Conservation (phyloP, 768 basidiomycete genomes). For the Pholiota microspora region DNA sequence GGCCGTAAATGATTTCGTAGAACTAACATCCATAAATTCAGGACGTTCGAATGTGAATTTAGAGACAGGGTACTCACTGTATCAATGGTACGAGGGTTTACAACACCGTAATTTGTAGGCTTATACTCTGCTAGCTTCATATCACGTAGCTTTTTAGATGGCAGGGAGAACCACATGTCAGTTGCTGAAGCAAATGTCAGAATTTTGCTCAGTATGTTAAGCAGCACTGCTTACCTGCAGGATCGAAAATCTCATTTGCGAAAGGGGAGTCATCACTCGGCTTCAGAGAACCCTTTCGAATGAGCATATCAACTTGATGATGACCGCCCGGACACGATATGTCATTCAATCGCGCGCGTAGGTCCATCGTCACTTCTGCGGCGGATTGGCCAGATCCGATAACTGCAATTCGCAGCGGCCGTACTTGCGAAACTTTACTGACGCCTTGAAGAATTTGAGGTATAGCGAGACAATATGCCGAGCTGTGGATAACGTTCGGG, state of each 20-base stretch:
- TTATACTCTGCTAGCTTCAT: conserved; percentile 41
- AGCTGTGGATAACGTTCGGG: conserved; percentile 42
- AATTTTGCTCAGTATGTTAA: neutral
- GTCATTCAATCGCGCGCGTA: conserved; percentile 35
- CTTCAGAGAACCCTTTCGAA: conserved; percentile 48
- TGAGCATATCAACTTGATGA: conserved; percentile 48
- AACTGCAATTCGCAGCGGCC: conserved; percentile 40
- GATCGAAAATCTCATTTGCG: conserved; percentile 55
- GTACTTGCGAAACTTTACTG: conserved; percentile 9
- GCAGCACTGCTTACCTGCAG: conserved; percentile 31
- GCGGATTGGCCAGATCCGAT: conserved; percentile 49
- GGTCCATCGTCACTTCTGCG: conserved; percentile 44
- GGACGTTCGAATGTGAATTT: neutral
- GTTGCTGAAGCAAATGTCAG: conserved; percentile 29
- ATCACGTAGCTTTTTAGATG: conserved; percentile 33
- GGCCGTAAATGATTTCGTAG: conserved; percentile 50
- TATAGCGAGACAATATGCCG: conserved; percentile 39
- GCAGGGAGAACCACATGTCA: conserved; percentile 35
- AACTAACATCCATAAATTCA: conserved; percentile 33
- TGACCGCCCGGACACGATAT: conserved; percentile 23
- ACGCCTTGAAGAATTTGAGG: conserved; percentile 30
- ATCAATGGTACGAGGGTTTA: conserved; percentile 47
- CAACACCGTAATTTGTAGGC: conserved; percentile 52
- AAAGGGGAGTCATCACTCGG: conserved; percentile 54
- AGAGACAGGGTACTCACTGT: conserved; percentile 24